phyloP scores from a whole-genome alignment of 202 grass and related monocot genomes.

The Zoysia matrella region DNA sequence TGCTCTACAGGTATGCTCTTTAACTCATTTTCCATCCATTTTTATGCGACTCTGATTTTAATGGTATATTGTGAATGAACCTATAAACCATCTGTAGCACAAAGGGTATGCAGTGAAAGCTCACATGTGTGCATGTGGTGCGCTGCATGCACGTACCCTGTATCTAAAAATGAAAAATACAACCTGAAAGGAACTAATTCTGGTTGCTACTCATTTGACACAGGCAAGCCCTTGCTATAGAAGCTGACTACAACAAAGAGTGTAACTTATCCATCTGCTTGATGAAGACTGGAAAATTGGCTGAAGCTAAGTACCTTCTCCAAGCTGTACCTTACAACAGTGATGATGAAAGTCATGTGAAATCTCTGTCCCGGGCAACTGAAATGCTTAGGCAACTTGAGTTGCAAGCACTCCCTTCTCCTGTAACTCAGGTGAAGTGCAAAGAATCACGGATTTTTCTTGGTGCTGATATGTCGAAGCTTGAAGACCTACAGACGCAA shows the following conservation, averaged over 20 bases:
- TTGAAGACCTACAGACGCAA: slow-evolving; percentile 39
- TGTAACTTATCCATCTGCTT: slow-evolving; percentile 78
- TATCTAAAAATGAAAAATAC: background rate
- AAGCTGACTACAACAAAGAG: slow-evolving; percentile 70
- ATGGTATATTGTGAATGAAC: slow-evolving; percentile 12
- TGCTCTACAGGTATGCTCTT: slow-evolving; percentile 63
- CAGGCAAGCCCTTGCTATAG: slow-evolving; percentile 78
- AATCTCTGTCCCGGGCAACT: slow-evolving; percentile 52
- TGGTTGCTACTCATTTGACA: slow-evolving; percentile 24
- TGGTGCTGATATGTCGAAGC: slow-evolving; percentile 34
- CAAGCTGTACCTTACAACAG: slow-evolving; percentile 53
- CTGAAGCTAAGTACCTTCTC: slow-evolving; percentile 66
- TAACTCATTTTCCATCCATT: background rate
- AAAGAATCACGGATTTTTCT: slow-evolving; percentile 39
- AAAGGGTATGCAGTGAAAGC: background rate
- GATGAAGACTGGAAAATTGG: slow-evolving; percentile 63
- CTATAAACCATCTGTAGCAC: background rate
- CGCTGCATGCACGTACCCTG: background rate
- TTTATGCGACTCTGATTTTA: slow-evolving; percentile 9
- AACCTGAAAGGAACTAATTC: slow-evolving; percentile 11
- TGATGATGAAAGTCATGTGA: slow-evolving; percentile 55
- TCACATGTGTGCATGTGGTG: background rate
- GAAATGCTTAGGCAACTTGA: slow-evolving; percentile 54
- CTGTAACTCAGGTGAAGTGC: slow-evolving; percentile 48
- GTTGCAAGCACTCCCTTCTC: slow-evolving; percentile 45